Percentiles rank a stretch among this genome's conserved stretches.
phyloP scores from a whole-genome alignment of 495 filamentous ascomycete genomes.

The Penicillium pancosmium region DNA sequence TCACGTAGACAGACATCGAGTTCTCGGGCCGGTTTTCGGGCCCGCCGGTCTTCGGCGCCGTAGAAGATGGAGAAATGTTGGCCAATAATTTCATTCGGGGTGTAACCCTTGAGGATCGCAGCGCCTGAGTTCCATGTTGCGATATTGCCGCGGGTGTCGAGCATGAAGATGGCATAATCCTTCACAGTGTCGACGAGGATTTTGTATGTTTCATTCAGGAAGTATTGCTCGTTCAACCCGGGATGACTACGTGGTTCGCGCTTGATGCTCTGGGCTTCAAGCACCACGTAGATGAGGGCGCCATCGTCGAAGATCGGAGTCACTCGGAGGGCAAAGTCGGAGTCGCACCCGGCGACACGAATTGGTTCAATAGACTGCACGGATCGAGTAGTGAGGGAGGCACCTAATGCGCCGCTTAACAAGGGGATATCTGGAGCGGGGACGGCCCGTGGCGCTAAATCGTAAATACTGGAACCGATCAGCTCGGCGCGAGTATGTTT shows the following conservation, averaged over 20 bases:
- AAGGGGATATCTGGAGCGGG: slow-evolving; percentile 40
- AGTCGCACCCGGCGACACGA: slow-evolving; percentile 21
- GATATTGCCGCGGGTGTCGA: slow-evolving; percentile 60
- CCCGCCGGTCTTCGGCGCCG: slow-evolving; percentile 53
- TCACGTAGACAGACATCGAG: slow-evolving; percentile 60
- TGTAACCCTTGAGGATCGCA: slow-evolving; percentile 61
- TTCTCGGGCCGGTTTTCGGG: slow-evolving; percentile 50
- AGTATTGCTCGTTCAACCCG: slow-evolving; percentile 41
- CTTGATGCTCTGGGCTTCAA: slow-evolving; percentile 47
- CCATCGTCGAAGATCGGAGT: slow-evolving; percentile 54
- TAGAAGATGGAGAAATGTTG: slow-evolving; percentile 68
- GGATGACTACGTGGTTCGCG: slow-evolving; percentile 6
- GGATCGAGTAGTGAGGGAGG: slow-evolving; percentile 42
- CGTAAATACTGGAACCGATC: slow-evolving; percentile 46
- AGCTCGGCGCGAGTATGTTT: slow-evolving; percentile 39
- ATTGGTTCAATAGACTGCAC: slow-evolving; percentile 36
- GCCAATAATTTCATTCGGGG: slow-evolving; percentile 58
- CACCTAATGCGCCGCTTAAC: slow-evolving; percentile 46
- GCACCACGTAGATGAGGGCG: slow-evolving; percentile 46
- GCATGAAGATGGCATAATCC: slow-evolving; percentile 70
- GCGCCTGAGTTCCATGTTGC: slow-evolving; percentile 67
- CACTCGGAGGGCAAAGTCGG: slow-evolving; percentile 46
- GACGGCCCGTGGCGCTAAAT: slow-evolving; percentile 34
- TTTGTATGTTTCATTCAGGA: slow-evolving; percentile 62
- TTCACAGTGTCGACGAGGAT: slow-evolving; percentile 65